A percentile compares a stretch with the other conserved stretches of the same genome.
These are phyloP conservation scores for Cyclotella sp. DNA, from an alignment of 108 stramenopile genomes.

Conservation along the genomic window DNA sequence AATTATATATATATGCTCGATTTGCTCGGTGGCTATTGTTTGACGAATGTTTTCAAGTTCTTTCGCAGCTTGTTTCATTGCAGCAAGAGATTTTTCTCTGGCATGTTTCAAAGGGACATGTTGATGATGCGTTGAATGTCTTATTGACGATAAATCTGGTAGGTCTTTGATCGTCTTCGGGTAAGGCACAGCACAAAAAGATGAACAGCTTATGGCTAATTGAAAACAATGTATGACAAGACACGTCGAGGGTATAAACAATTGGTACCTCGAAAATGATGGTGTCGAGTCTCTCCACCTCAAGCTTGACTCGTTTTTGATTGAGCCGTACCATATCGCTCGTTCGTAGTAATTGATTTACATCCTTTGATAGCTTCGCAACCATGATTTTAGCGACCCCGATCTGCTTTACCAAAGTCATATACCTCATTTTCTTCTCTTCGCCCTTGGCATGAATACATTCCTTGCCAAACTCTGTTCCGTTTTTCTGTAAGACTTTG, in stretches of 20 bases:
- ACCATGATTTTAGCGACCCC: slow-evolving; percentile 14
- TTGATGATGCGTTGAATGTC: background rate
- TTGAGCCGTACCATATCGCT: slow-evolving; percentile 8
- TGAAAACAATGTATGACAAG: background rate
- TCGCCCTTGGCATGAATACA: background rate
- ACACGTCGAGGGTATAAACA: background rate
- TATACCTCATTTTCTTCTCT: slow-evolving; percentile 23
- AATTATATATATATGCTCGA: slow-evolving; percentile 18
- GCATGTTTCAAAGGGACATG: background rate
- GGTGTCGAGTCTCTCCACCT: slow-evolving; percentile 20
- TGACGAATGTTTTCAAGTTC: slow-evolving; percentile 13
- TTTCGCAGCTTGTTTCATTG: slow-evolving; percentile 14
- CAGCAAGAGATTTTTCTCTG: slow-evolving; percentile 11
- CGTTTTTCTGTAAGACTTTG: background rate
- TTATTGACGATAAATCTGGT: slow-evolving; percentile 2
- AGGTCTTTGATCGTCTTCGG: slow-evolving; percentile 15
- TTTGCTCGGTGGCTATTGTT: slow-evolving; percentile 15
- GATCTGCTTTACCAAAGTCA: slow-evolving; percentile 3
- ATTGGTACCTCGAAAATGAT: slow-evolving; percentile 3
- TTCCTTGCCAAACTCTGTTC: background rate
- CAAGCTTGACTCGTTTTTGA: slow-evolving; percentile 21
- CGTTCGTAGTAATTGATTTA: slow-evolving; percentile 2
- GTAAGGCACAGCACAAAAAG: background rate
- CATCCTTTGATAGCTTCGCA: slow-evolving; percentile 17
- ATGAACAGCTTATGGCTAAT: background rate